Percentiles rank a stretch among this genome's conserved stretches.
Conservation (phyloP, 768 basidiomycete species). For the Lactarius vividus region DNA sequence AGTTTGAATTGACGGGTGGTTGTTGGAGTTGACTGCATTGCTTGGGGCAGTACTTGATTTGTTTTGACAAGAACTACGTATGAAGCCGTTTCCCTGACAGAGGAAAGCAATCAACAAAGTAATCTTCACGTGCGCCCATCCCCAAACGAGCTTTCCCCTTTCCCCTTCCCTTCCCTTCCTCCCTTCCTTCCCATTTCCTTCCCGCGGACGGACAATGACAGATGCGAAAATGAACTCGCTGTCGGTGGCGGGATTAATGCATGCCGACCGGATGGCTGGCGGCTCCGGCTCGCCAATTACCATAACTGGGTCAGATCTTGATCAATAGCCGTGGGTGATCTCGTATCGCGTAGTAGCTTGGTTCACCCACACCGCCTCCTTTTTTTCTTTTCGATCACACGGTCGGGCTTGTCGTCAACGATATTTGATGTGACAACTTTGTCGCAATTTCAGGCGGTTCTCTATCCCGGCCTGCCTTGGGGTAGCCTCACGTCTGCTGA, state of each 20-base stretch:
- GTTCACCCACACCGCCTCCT: not conserved
- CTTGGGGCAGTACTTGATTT: not conserved
- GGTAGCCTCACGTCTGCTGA: conserved; percentile 15
- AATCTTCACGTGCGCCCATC: conserved; percentile 7
- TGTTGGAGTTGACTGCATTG: not conserved
- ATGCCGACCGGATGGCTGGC: conserved; percentile 15
- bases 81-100: conserved; percentile 4
- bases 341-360: not conserved
- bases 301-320: not conserved
- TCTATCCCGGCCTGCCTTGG: conserved; percentile 1
- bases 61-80: conserved; percentile 12
- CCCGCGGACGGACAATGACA: conserved; percentile 9
- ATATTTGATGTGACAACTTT: conserved; percentile 24
- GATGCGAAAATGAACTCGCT: conserved; percentile 10
- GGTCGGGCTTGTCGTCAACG: conserved; percentile 14
- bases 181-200: not conserved
- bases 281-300: not conserved
- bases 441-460: conserved; percentile 15
- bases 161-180: not conserved
- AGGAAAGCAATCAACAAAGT: not conserved
- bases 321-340: not conserved
- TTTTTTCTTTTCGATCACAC: not conserved
- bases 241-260: not conserved
- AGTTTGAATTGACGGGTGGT: conserved; percentile 12
- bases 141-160: conserved; percentile 12